Evolutionary conservation across 2,329 filamentous ascomycete species (phyloP).

Genomic region (Corynespora cassiicola): DNA sequence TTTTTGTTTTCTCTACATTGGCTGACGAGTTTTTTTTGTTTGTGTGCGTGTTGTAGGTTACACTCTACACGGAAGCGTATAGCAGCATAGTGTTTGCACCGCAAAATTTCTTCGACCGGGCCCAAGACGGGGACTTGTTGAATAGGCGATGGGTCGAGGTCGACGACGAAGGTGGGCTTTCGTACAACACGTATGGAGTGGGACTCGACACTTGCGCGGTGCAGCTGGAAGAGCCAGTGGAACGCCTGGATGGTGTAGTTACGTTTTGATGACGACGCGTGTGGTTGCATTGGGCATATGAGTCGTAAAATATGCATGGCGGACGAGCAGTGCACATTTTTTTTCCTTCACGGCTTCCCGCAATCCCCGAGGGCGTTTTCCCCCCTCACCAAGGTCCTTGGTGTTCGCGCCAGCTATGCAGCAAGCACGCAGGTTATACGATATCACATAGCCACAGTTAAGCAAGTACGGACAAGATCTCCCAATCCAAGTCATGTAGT

Average conservation of each 20-base stretch:
- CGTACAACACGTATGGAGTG: slow-evolving; percentile 23
- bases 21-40: slow-evolving; percentile 10
- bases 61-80: slow-evolving; percentile 27
- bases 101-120: slow-evolving; percentile 30
- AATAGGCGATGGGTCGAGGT: slow-evolving; percentile 26
- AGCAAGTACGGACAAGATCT: too few relatives aligned
- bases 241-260: slow-evolving; percentile 13
- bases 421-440: too few relatives aligned
- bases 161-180: slow-evolving; percentile 17
- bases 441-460: too few relatives aligned
- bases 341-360: too few relatives aligned
- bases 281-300: too few relatives aligned
- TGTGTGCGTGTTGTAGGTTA: slow-evolving; percentile 10
- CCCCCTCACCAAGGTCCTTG: too few relatives aligned
- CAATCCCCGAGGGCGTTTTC: too few relatives aligned
- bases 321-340: too few relatives aligned
- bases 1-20: slow-evolving; percentile 5
- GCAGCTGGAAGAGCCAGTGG: slow-evolving; percentile 18
- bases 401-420: too few relatives aligned
- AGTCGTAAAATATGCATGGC: too few relatives aligned
- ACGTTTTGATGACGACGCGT: slow-evolving; percentile 1
- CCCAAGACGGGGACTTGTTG: slow-evolving; percentile 25
- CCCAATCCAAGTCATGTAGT: too few relatives aligned
- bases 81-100: slow-evolving; percentile 24
- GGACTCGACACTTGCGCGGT: slow-evolving; percentile 17